Percentiles rank a stretch among this genome's conserved stretches.
phyloP scores from a whole-genome alignment of 495 filamentous ascomycete species.

The Penicillium desertorum region DNA sequence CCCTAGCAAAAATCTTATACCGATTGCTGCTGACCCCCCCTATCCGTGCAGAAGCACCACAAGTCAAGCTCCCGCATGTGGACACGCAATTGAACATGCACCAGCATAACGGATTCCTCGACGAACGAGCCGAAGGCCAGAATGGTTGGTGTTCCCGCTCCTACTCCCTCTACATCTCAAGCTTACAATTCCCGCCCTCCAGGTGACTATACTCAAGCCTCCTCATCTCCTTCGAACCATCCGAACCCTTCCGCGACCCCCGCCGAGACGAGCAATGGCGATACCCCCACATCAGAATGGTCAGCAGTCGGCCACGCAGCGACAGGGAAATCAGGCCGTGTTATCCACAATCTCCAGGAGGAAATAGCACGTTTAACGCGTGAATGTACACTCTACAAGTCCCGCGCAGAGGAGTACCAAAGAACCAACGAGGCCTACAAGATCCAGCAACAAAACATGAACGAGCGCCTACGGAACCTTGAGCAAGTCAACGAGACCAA shows the following conservation, averaged over 20 bases:
- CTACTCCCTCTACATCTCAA: background rate
- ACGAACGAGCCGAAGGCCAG: conserved; percentile 22
- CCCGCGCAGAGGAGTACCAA: conserved; percentile 70
- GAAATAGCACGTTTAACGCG: conserved; percentile 84
- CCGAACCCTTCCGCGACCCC: conserved; percentile 21
- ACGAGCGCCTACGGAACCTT: conserved; percentile 60
- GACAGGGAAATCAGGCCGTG: conserved; percentile 86
- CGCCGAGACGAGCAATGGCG: conserved; percentile 32
- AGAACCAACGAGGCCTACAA: conserved; percentile 70
- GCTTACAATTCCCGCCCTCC: conserved; percentile 27
- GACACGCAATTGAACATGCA: conserved; percentile 50
- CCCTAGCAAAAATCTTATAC: conserved; percentile 2
- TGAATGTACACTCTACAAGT: conserved; percentile 71
- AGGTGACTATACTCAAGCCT: conserved; percentile 9
- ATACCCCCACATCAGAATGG: conserved; percentile 57
- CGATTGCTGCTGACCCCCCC: conserved; percentile 30
- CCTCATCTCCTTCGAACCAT: conserved; percentile 6
- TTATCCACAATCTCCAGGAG: conserved; percentile 84
- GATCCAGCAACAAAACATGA: conserved; percentile 66
- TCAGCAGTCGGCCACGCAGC: conserved; percentile 77
- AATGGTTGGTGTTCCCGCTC: conserved; percentile 19
- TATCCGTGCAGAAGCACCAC: conserved; percentile 31
- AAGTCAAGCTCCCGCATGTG: conserved; percentile 45
- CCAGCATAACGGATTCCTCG: conserved; percentile 42
- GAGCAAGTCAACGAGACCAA: conserved; percentile 70